Evolutionary conservation across 2,329 filamentous ascomycete genomes (phyloP), one percentile per base, ranked within the genome.

Genomic region (Apiospora malaysiana): DNA sequence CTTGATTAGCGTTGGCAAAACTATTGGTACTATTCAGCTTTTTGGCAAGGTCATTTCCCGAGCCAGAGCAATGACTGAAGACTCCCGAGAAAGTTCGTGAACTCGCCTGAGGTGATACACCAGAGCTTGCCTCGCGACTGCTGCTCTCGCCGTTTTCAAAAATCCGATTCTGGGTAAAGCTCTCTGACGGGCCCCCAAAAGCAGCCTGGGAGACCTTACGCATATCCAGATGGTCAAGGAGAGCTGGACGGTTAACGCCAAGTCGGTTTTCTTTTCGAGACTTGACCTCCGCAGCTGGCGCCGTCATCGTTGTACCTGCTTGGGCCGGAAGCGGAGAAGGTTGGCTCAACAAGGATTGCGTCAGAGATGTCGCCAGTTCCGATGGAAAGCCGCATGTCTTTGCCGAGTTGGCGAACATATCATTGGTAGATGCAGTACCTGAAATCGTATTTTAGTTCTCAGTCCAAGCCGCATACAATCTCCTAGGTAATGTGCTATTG

Each of bases 291-390:
- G 77, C 73, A 7, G 81, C 77, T 1, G 82, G 80, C 0, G 78
- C 71, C 27, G 46, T 42, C 3, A 75, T 71, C 59, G 78, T 76
- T n/a, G 74, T 75, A 21, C 79, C 73, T 12, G 78, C 74, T 18
- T 80, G 80, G 5, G 79, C 71, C 4, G 82, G 79, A 2, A 83
- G 75, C 0, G 83, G 81, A 42, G 81, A 77, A 14, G 85, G 83
- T 69, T 87, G 85, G 67, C 85, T 86, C 40, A 88, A 78, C 49
- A 88, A 76, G 0, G 85, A 86, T 70, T 84, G 81, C 0, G 84
- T 84, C 68, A 87, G 77, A n/a, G 83, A 81, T 7, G 80, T 79
- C 6, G 83, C 81, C 5, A 86, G 76, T 45, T 84, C 82, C 2
- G 79, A 70, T 1, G 80, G 78, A 12, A 83, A 79, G 42, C 74